Base-by-base conservation (phyloP, 2,329 filamentous ascomycete genomes). In the Spiromastix sp. region DNA sequence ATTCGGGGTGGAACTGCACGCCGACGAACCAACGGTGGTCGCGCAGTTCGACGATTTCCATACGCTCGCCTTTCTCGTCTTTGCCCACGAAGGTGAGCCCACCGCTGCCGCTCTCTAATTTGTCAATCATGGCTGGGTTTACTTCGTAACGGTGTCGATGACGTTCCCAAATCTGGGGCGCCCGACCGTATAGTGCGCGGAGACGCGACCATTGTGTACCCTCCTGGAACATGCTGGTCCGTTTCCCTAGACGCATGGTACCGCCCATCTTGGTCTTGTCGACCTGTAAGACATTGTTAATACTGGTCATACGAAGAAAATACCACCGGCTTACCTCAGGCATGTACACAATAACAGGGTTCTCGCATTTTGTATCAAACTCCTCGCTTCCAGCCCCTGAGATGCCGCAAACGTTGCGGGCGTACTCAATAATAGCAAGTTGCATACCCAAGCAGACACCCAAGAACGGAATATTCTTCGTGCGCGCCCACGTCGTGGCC, bases 381-480 rank as follows among this genome's bases (percentile, higher is more conserved):
- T 79, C 75, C 36, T 66, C 67, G 4, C 68, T 73, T 4, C 66
- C 68, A 1, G 74, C 74, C 28, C 66, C 60, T 3, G 61, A 57
- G 42, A 86, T 69, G 18, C 73, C 74, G 60, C 77, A 82, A 1
- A 89, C 66, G 45, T 85, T 78, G 27, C 86, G 77, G 2, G 86
- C 85, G 48, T 77, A 85, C 59, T 96, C 87, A 47, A 95, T 81
- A 30, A 94, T 85, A 13, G 89, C 86, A 30, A 94, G 73, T 58
- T 96, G 91, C 79, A 94, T 85, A 38, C 86, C 86, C 15, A 95
- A 68, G 56, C 89, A 95, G 43, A 96, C 81, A 40, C 91, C 91
- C 1, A 96, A 71, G 62, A 81, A 95, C 2, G 86, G 86, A 3
- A 74, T 74, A 42, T 81, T 79, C 49, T 85, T 79, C 46, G 81